These are phyloP conservation scores for Epichloe sp. DNA, from an alignment of 2,329 filamentous ascomycete genomes.

Conservation along the genomic window DNA sequence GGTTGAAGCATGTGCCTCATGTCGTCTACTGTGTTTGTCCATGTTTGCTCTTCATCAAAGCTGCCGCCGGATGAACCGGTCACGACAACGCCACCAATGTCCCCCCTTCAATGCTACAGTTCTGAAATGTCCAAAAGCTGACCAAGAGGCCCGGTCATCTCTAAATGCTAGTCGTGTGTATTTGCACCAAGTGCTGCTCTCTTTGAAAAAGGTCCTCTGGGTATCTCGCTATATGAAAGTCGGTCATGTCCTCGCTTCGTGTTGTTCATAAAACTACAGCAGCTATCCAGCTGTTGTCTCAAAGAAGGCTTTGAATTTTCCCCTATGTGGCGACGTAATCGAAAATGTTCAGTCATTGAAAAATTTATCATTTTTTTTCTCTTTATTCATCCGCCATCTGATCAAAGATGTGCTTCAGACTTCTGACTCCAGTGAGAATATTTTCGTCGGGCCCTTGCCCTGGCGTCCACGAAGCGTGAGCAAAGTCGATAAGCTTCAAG, in stretches of 20 bases:
- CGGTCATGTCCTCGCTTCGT: background rate
- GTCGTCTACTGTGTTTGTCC: no score
- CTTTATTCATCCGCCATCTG: constrained; percentile 34
- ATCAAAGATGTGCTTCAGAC: constrained; percentile 56
- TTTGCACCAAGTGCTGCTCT: background rate
- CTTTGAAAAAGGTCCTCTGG: background rate
- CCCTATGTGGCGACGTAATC: background rate
- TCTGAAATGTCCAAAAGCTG: background rate
- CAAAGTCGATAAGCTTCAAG: constrained; percentile 92
- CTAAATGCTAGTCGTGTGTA: background rate
- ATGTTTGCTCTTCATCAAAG: no score
- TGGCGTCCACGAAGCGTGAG: constrained; percentile 74
- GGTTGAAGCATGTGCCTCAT: no score
- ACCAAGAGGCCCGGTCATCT: background rate
- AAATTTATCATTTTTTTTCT: background rate
- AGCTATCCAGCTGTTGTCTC: background rate
- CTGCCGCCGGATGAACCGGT: no score
- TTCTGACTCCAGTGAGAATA: constrained; percentile 58
- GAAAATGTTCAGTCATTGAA: background rate
- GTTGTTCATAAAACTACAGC: background rate
- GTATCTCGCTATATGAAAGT: constrained; percentile 2
- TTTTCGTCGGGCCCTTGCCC: constrained; percentile 83
- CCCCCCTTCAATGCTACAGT: no score
- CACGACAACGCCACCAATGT: no score
- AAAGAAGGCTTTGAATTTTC: background rate